Base-by-base conservation (phyloP, 176 grass and related monocot genomes). In the Tillandsia fasciculata region DNA sequence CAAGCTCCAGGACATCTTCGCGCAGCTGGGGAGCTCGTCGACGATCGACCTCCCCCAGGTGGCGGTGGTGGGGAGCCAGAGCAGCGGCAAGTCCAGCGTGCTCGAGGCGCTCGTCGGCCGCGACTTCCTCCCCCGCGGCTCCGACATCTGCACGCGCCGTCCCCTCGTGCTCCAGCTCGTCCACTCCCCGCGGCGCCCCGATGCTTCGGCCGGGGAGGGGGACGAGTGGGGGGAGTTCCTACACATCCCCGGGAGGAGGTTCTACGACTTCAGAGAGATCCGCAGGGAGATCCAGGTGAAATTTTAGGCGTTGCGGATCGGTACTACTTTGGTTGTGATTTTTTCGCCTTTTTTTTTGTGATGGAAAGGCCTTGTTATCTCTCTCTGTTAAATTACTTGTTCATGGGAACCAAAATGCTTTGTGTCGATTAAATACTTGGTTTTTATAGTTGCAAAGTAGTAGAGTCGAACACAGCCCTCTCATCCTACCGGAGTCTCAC, bases 141-240 rank as follows among this genome's bases (percentile, higher is more conserved):
- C 95, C 29, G 90, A 99, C 77, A 99, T 99, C 66, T 99, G 90
- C 76, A 94, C 95, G 66, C 85, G 90, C 77, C 75, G 95, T 20
- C 95, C 90, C 9, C 90, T 99, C 27, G 94, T 97, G 17, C 82
- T 97, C 42, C 94, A 97, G 81, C 77, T 97, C 23, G 90, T 93
- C 68, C 84, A 90, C 79, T 81, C 73, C 56, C 89, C 86, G 7
- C 76, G 68, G 2, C 84, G 82, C 18, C 76, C 82, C 10, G 71
- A 77, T 2, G 64, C 63, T 53, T 13, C 72, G 1, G 86, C 80
- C 20, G 81, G 69, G n/a, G 80, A 90, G 12, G 80, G 61, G 12
- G 87, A 88, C 10, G 94, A 99, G 82, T 99, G 94, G 94, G 94
- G 89, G 76, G 94, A 99, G 84, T 99, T 99, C 82, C 82, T 90